Base-by-base conservation (phyloP, 192 early-diverging fungal species). In the Oehlia diaphana region DNA sequence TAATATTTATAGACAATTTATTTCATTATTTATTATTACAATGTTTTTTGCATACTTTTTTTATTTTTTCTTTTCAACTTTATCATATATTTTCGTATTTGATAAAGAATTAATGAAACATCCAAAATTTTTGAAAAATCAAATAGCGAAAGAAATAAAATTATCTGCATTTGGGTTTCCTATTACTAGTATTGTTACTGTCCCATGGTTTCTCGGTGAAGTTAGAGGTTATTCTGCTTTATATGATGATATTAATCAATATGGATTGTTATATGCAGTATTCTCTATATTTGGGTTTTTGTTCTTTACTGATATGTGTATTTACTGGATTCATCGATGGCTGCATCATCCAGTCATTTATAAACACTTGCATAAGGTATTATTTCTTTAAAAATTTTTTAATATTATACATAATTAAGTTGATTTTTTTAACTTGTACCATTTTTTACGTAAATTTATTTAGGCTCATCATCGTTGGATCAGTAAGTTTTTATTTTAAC, bases 301-400 rank as follows among this genome's bases (percentile, higher is more conserved):
- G 75, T 76, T 95, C 82, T 97, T 98, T 74, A 98, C 96, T 19
- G 98, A 99, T 79, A 95, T 91, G 83, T 88, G 92, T 72, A 95
- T 99, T 76, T 99, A 99, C 86, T 99, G 96, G 96, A 92, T 97
- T 72, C 98, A 99, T 84, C 94, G 98, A 23, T 89, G 88, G 76
- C 89, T 95, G 81, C 96, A 99, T 82, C 95, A 97, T 79, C 98
- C 96, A 63, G 71, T 85, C 50, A 81, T 99, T 62, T 99, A 99
- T 82, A 92, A 93, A 81, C 89, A 90, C 84, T 85, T 97, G 64
- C 98, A 99, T 90, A 93, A 94, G 88, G 90, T 91, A 85, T 13
- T 58, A n/a, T 44, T 14, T 16, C 26, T 53, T 23, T 12, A 5
- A 47, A 47, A 9, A 12, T 47, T 47, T 47, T 42, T 42, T 42